phyloP scores from a whole-genome alignment of 306 rosid genomes.

The Boehmeria nivea region DNA sequence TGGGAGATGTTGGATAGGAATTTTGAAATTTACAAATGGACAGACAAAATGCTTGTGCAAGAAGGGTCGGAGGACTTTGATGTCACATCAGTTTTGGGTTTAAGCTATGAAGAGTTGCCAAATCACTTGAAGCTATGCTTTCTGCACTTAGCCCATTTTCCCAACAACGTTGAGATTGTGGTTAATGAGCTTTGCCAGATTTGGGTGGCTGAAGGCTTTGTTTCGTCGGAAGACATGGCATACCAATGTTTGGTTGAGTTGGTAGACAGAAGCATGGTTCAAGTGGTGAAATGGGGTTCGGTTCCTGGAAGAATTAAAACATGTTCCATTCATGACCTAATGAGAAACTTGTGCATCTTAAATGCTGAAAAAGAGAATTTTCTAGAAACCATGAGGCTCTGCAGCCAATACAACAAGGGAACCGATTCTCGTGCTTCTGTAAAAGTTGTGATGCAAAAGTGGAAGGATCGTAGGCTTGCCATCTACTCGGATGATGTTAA shows the following conservation, averaged over 20 bases:
- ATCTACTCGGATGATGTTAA: neutral
- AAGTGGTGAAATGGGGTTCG: neutral
- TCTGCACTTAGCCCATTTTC: neutral
- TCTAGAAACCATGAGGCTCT: neutral
- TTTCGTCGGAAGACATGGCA: neutral
- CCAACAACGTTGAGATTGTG: neutral
- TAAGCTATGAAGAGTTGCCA: neutral
- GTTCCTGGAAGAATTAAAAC: neutral
- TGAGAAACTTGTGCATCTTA: neutral
- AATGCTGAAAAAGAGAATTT: neutral
- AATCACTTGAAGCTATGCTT: neutral
- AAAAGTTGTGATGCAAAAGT: neutral
- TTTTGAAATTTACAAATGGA: neutral
- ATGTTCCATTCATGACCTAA: neutral
- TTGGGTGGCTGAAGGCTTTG: neutral
- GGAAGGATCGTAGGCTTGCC: neutral
- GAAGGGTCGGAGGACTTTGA: neutral
- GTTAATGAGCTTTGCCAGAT: neutral
- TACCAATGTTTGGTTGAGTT: neutral
- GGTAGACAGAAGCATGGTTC: conserved; percentile 1
- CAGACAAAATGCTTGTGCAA: neutral
- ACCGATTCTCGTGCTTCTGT: neutral
- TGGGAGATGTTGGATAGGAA: neutral
- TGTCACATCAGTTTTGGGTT: neutral
- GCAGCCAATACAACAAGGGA: too few relatives aligned